Percentiles rank a stretch among this genome's conserved stretches.
Evolutionary conservation across 805 yeast genomes (phyloP).

Genomic region (Saccharomyces kudriavzevii): DNA sequence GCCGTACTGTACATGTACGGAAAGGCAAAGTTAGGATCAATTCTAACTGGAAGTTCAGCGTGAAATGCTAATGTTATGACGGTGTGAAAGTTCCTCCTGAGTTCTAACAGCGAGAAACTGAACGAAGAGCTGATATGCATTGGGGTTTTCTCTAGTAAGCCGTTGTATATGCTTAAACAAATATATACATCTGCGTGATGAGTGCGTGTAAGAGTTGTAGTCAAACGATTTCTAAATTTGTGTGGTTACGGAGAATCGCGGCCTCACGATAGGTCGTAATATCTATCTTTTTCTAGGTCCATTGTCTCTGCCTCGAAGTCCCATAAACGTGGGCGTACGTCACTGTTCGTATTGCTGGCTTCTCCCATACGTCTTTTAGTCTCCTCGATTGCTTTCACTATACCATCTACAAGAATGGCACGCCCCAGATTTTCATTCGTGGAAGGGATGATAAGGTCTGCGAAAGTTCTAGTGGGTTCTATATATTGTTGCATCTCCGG

Average conservation of each 20-base stretch:
- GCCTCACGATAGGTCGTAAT: conserved; percentile 21
- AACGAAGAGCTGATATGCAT: not conserved
- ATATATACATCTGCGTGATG: not conserved
- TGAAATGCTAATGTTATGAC: not conserved
- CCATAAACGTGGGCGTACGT: conserved; percentile 15
- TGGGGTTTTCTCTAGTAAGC: not conserved
- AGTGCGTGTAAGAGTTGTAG: not conserved
- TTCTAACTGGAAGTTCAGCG: not conserved
- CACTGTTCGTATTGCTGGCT: not conserved
- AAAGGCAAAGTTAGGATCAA: not conserved
- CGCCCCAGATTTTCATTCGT: conserved; percentile 22
- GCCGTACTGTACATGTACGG: not conserved
- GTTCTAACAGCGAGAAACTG: not conserved
- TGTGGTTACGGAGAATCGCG: not conserved
- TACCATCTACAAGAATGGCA: conserved; percentile 27
- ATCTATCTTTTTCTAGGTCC: conserved; percentile 27
- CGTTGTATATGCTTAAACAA: not conserved
- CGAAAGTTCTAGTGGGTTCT: conserved; percentile 24
- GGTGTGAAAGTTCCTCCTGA: not conserved
- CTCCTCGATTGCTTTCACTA: conserved; percentile 23
- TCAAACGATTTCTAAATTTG: not conserved
- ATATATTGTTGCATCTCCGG: conserved; percentile 27
- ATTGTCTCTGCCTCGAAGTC: conserved; percentile 26
- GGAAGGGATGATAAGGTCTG: conserved; percentile 29
- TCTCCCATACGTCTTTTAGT: conserved; percentile 8